phyloP scores from a whole-genome alignment of 2,329 filamentous ascomycete species.

The Botrytis aclada region DNA sequence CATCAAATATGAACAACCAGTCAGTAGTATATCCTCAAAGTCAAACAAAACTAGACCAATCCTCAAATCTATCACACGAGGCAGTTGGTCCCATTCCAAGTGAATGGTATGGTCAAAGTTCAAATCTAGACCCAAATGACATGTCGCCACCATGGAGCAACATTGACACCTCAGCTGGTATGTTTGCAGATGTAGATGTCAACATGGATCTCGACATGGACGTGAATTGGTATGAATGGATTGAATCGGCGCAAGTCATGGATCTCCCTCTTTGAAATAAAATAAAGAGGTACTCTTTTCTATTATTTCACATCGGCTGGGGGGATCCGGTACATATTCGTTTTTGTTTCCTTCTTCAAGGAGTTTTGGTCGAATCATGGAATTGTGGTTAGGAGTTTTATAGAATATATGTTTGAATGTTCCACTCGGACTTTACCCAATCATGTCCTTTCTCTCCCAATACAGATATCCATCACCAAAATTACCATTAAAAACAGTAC shows the following conservation, averaged over 20 bases:
- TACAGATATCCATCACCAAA: background rate
- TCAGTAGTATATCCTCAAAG: constrained; percentile 3
- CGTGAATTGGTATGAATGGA: constrained; percentile 42
- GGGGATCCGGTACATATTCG: background rate
- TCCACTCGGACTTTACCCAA: background rate
- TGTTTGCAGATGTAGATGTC: constrained; percentile 29
- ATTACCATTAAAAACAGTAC: background rate
- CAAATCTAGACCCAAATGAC: constrained; percentile 23
- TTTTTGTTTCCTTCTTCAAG: background rate
- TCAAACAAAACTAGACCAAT: constrained; percentile 5
- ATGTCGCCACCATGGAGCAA: constrained; percentile 34
- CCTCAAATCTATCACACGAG: constrained; percentile 16
- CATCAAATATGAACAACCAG: background rate
- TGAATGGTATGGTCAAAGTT: constrained; percentile 2
- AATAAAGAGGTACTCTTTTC: background rate
- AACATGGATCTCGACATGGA: constrained; percentile 38
- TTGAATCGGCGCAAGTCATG: constrained; percentile 38
- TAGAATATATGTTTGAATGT: background rate
- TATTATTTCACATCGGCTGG: background rate
- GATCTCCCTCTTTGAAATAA: background rate
- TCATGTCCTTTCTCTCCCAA: no score
- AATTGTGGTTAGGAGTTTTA: background rate
- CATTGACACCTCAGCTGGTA: constrained; percentile 26
- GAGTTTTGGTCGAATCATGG: background rate
- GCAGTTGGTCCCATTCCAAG: background rate